Conservation (phyloP, 768 basidiomycete species). For the Lactarius pseudohatsudake region DNA sequence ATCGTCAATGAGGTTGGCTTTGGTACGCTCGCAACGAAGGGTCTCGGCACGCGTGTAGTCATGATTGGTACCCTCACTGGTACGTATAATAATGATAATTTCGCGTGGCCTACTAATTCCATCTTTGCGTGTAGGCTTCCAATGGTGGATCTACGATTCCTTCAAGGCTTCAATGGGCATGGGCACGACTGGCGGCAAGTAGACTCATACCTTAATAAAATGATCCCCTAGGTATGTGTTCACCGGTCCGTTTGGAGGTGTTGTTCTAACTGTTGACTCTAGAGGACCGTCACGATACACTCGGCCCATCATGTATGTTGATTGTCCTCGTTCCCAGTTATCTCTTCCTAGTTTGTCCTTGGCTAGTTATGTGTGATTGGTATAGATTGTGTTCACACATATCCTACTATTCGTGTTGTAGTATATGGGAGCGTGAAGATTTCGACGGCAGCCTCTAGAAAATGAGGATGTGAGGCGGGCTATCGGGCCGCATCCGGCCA, state of each 20-base stretch:
- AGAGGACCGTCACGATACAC: conserved; percentile 19
- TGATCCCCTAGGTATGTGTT: not conserved
- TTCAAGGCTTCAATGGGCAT: conserved; percentile 85
- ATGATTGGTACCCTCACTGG: conserved; percentile 57
- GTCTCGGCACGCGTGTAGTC: conserved; percentile 82
- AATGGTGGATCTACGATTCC: conserved; percentile 92
- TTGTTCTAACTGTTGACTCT: not conserved
- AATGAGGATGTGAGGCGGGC: not conserved
- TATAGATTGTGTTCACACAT: conserved; percentile 16
- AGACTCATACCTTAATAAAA: conserved; percentile 34
- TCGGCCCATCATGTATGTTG: conserved; percentile 8
- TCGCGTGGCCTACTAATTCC: conserved; percentile 7
- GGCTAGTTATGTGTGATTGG: conserved; percentile 23
- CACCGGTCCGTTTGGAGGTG: not conserved
- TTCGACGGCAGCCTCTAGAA: no score
- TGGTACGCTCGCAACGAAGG: conserved; percentile 69
- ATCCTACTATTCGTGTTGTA: not conserved
- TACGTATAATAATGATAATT: no score
- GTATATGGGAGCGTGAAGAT: not conserved
- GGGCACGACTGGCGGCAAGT: conserved; percentile 88
- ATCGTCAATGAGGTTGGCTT: conserved; percentile 74
- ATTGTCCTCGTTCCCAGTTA: conserved; percentile 8
- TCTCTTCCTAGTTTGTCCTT: conserved; percentile 22
- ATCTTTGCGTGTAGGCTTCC: conserved; percentile 65
- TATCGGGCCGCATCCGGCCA: not conserved